These are phyloP conservation scores for Pseudocercospora crystallina DNA, from an alignment of 2,329 filamentous ascomycete species.

Conservation along the genomic window DNA sequence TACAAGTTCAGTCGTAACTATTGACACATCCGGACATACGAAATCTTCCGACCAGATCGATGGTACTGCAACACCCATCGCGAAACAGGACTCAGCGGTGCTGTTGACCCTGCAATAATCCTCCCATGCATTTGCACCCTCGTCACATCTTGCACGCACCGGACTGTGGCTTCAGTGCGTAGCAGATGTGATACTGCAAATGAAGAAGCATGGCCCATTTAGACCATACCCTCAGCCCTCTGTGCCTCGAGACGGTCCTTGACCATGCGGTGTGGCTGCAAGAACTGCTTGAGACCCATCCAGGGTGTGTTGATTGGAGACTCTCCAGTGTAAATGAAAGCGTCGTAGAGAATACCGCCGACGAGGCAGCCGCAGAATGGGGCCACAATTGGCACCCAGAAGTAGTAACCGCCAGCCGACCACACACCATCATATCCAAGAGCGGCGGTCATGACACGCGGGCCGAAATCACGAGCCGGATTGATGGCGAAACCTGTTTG, in stretches of 20 bases:
- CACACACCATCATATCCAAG: slow-evolving; percentile 69
- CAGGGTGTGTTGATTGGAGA: slow-evolving; percentile 64
- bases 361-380: slow-evolving; percentile 63
- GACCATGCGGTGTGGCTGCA: slow-evolving; percentile 27
- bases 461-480: slow-evolving; percentile 69
- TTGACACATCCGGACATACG: too few species aligned
- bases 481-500: slow-evolving; percentile 70
- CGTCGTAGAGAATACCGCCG: slow-evolving; percentile 66
- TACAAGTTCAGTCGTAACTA: too few species aligned
- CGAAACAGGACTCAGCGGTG: too few species aligned
- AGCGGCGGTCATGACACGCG: slow-evolving; percentile 64
- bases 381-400: slow-evolving; percentile 67
- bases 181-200: background rate
- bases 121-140: too few species aligned
- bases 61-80: too few species aligned
- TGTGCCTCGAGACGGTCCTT: slow-evolving; percentile 25
- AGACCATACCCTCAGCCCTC: slow-evolving; percentile 31
- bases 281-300: slow-evolving; percentile 31
- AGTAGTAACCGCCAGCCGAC: slow-evolving; percentile 64
- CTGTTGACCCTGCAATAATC: too few species aligned
- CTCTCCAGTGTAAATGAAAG: slow-evolving; percentile 64
- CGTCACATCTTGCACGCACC: background rate
- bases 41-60: too few species aligned
- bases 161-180: background rate
- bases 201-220: background rate